Evolutionary conservation across 2,329 filamentous ascomycete species (phyloP).

Genomic region (Paraphaeosphaeria sporulosa): DNA sequence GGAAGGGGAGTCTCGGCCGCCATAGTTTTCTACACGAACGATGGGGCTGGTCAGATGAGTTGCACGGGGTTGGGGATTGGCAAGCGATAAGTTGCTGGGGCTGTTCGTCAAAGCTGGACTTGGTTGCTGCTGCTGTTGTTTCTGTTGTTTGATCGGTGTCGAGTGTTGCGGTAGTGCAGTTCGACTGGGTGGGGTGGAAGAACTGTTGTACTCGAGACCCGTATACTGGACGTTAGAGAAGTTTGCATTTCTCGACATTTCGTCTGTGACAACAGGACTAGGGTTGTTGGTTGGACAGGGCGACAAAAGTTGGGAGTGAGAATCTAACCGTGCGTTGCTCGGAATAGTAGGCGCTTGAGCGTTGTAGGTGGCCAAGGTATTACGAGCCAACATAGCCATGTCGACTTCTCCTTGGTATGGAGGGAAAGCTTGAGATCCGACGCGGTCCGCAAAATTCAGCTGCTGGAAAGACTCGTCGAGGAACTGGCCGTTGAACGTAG

Average conservation of each 20-base stretch:
- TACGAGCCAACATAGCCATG: constrained; percentile 39
- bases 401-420: constrained; percentile 32
- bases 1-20: constrained; percentile 44
- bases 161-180: constrained; percentile 29
- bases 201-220: constrained; percentile 26
- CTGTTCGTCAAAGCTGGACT: constrained; percentile 51
- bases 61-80: constrained; percentile 35
- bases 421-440: constrained; percentile 28
- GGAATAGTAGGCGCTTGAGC: constrained; percentile 34
- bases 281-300: constrained; percentile 47
- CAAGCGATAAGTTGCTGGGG: constrained; percentile 37
- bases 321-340: constrained; percentile 31
- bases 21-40: constrained; percentile 49
- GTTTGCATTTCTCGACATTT: constrained; percentile 26
- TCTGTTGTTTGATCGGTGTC: constrained; percentile 43
- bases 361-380: constrained; percentile 39
- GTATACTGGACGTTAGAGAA: constrained; percentile 29
- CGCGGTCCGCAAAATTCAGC: constrained; percentile 39
- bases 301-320: constrained; percentile 44
- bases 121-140: constrained; percentile 44
- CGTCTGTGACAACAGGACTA: constrained; percentile 46
- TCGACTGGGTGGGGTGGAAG: constrained; percentile 39
- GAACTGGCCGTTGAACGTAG: constrained; percentile 40
- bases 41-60: constrained; percentile 49
- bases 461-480: constrained; percentile 39